phyloP scores from a whole-genome alignment of 164 flowering plant species.

The Buxus sempervirens region DNA sequence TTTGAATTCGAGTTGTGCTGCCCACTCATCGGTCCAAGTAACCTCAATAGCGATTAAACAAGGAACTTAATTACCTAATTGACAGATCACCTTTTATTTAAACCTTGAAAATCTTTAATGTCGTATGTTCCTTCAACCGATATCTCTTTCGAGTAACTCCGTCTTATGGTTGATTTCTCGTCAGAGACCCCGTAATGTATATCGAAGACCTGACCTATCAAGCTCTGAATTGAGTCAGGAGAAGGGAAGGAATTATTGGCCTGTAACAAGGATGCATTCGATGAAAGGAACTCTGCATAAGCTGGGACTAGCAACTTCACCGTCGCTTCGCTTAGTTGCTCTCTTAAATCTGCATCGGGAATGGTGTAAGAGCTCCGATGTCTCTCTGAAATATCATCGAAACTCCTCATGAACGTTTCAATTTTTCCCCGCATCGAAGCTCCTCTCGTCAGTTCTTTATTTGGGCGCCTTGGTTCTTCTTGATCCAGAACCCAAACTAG shows the following conservation, averaged over 20 bases:
- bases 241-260: slow-evolving; percentile 26
- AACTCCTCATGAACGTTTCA: slow-evolving; percentile 41
- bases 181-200: slow-evolving; percentile 10
- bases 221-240: slow-evolving; percentile 30
- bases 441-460: slow-evolving; percentile 17
- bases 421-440: slow-evolving; percentile 30
- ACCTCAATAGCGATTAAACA: no score
- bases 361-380: slow-evolving; percentile 42
- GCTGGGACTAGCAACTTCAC: slow-evolving; percentile 42
- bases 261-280: slow-evolving; percentile 16
- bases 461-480: slow-evolving; percentile 20
- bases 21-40: no score
- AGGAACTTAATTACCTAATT: neutral
- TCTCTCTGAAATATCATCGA: slow-evolving; percentile 39
- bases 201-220: slow-evolving; percentile 35
- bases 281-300: slow-evolving; percentile 38
- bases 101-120: slow-evolving; percentile 14
- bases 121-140: slow-evolving; percentile 15
- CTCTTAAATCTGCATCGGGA: slow-evolving; percentile 51
- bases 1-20: no score
- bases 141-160: slow-evolving; percentile 12
- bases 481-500: slow-evolving; percentile 33
- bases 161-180: slow-evolving; percentile 6
- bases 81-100: slow-evolving; percentile 6
- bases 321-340: slow-evolving; percentile 51